Evolutionary conservation across 2,329 filamentous ascomycete species (phyloP).

Genomic region (Cordyceps javanica): DNA sequence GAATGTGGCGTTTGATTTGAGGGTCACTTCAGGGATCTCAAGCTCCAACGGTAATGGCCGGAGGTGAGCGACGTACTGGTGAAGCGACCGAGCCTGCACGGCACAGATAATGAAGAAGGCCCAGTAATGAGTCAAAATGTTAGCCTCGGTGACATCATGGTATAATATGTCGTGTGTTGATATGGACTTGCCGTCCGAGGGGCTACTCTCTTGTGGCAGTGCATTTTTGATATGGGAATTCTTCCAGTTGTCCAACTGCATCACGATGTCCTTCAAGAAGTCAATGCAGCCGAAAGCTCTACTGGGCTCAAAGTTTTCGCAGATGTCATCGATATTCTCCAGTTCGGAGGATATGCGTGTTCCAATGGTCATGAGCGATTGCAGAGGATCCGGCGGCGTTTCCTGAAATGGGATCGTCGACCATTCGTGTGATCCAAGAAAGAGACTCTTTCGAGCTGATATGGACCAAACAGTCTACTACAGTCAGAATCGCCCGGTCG

Average conservation of each 20-base stretch:
- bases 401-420: constrained; percentile 24
- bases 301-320: not conserved
- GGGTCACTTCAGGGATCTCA: not conserved
- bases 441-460: constrained; percentile 22
- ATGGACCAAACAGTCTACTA: constrained; percentile 17
- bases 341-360: constrained; percentile 25
- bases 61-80: constrained; percentile 21
- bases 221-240: not conserved
- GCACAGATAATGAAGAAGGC: constrained; percentile 31
- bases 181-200: not conserved
- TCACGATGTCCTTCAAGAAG: not conserved
- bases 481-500: not conserved
- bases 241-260: not conserved
- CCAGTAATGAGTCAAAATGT: constrained; percentile 32
- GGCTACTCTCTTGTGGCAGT: not conserved
- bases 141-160: constrained; percentile 29
- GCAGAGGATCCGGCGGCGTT: constrained; percentile 23
- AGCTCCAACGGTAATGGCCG: not conserved
- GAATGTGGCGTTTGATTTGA: constrained; percentile 15
- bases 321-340: constrained; percentile 16
- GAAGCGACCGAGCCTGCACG: not conserved
- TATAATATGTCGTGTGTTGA: constrained; percentile 22
- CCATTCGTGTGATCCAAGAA: constrained; percentile 27
- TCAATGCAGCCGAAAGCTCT: not conserved
- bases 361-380: constrained; percentile 25